Conservation (phyloP, 768 basidiomycete species). For the Collybia sordida region DNA sequence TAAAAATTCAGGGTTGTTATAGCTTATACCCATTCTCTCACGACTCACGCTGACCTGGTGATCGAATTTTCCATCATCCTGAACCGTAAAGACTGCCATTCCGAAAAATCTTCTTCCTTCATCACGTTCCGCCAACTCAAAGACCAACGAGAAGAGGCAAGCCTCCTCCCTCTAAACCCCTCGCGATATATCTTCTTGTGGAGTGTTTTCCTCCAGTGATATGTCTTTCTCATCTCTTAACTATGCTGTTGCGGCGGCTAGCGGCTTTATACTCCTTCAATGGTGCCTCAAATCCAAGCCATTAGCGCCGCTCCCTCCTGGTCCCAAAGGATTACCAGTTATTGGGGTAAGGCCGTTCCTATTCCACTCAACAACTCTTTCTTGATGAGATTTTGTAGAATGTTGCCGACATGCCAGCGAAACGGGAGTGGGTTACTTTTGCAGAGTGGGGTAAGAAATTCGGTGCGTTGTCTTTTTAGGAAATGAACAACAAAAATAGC, state of each 20-base stretch:
- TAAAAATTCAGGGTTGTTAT: no score
- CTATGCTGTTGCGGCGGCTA: conserved; percentile 7
- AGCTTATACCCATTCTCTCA: no score
- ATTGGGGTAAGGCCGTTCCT: conserved; percentile 31
- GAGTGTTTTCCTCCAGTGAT: no score
- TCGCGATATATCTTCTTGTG: no score
- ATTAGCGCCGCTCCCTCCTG: conserved; percentile 32
- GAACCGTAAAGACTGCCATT: no score
- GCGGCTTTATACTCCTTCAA: conserved; percentile 13
- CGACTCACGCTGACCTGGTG: no score
- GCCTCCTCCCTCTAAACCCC: no score
- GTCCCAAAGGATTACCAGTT: conserved; percentile 39
- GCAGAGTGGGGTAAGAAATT: conserved; percentile 52
- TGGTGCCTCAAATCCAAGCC: conserved; percentile 18
- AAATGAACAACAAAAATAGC: not conserved
- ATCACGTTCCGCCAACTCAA: no score
- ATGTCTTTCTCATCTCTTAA: conserved; percentile 9
- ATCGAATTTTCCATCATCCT: no score
- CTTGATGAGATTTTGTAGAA: conserved; percentile 30
- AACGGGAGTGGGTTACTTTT: conserved; percentile 48
- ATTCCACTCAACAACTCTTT: no score
- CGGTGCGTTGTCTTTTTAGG: conserved; percentile 27
- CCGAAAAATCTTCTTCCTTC: no score
- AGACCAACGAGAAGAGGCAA: no score
- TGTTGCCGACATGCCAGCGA: conserved; percentile 43